Percentiles rank a stretch among this genome's conserved stretches.
phyloP scores from a whole-genome alignment of 2,329 filamentous ascomycete species.

The Gliomastix tumulicola region DNA sequence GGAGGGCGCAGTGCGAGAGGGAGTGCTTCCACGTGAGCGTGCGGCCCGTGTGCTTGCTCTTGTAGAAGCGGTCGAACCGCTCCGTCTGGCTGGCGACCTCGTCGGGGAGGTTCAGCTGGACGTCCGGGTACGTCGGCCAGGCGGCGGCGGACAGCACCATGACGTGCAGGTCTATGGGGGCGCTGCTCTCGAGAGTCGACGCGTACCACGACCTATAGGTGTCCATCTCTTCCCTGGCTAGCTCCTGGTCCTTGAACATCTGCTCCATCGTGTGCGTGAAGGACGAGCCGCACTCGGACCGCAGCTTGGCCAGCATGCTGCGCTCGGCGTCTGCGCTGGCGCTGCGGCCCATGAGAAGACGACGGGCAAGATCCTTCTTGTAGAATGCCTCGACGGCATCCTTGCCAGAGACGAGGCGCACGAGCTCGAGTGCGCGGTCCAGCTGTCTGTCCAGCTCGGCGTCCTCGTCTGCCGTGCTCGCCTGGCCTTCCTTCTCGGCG shows the following conservation, averaged over 20 bases:
- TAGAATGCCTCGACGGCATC: slow-evolving; percentile 99
- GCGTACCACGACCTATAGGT: slow-evolving; percentile 68
- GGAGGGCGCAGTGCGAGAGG: slow-evolving; percentile 84
- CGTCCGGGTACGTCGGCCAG: slow-evolving; percentile 87
- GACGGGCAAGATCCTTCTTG: slow-evolving; percentile 89
- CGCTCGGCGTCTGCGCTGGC: slow-evolving; percentile 93
- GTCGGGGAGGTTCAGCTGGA: slow-evolving; percentile 63
- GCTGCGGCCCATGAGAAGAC: slow-evolving; percentile 84
- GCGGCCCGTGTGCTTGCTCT: slow-evolving; percentile 80
- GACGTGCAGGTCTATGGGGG: slow-evolving; percentile 61
- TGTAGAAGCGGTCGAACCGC: slow-evolving; percentile 81
- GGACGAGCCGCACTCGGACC: slow-evolving; percentile 84
- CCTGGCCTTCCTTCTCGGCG: slow-evolving; percentile 55
- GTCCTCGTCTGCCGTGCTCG: slow-evolving; percentile 77
- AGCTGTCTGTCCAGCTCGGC: slow-evolving; percentile 86
- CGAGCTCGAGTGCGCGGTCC: slow-evolving; percentile 87
- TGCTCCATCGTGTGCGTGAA: slow-evolving; percentile 97
- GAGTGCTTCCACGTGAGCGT: slow-evolving; percentile 88
- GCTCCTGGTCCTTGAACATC: slow-evolving; percentile 98
- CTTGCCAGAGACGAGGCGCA: slow-evolving; percentile 95
- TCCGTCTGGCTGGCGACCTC: slow-evolving; percentile 71
- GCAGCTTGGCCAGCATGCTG: slow-evolving; percentile 87
- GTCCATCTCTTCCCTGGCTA: slow-evolving; percentile 88
- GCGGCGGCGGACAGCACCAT: slow-evolving; percentile 86
- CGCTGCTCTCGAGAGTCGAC: slow-evolving; percentile 38